phyloP scores from a whole-genome alignment of 176 grass and related monocot genomes.

The Tuctoria greenei region DNA sequence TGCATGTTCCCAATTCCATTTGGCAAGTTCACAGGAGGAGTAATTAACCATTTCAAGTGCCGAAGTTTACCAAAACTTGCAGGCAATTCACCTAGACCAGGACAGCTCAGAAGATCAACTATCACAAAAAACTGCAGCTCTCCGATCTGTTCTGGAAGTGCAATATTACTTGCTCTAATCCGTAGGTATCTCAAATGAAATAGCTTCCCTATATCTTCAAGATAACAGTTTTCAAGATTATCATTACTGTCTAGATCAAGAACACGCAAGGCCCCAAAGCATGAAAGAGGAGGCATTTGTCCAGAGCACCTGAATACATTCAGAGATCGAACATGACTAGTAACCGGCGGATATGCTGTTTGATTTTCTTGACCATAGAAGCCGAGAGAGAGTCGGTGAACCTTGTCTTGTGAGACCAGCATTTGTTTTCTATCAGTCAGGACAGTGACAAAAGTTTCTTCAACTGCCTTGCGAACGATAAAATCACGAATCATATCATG shows the following conservation, averaged over 20 bases:
- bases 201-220: conserved; percentile 40
- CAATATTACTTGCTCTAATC: conserved; percentile 33
- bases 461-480: conserved; percentile 38
- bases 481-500: conserved; percentile 57
- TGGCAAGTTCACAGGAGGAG: conserved; percentile 13
- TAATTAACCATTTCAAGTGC: conserved; percentile 38
- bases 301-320: conserved; percentile 31
- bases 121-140: conserved; percentile 28
- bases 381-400: conserved; percentile 40
- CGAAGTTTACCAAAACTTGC: conserved; percentile 27
- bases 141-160: conserved; percentile 47
- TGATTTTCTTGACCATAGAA: background rate
- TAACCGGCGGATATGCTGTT: background rate
- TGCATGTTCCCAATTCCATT: conserved; percentile 38
- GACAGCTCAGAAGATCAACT: conserved; percentile 33
- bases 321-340: conserved; percentile 46
- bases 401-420: conserved; percentile 2
- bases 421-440: conserved; percentile 22
- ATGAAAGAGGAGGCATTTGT: conserved; percentile 33
- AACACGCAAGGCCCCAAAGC: conserved; percentile 29
- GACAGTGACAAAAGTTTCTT: conserved; percentile 40
- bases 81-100: conserved; percentile 28
- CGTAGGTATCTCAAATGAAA: conserved; percentile 39
- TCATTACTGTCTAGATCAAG: conserved; percentile 47
- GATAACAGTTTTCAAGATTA: conserved; percentile 36